A percentile compares a stretch with the other conserved stretches of the same genome.
phyloP scores from a whole-genome alignment of 1,139 yeast genomes.

The Trichomonascaceae sp. region DNA sequence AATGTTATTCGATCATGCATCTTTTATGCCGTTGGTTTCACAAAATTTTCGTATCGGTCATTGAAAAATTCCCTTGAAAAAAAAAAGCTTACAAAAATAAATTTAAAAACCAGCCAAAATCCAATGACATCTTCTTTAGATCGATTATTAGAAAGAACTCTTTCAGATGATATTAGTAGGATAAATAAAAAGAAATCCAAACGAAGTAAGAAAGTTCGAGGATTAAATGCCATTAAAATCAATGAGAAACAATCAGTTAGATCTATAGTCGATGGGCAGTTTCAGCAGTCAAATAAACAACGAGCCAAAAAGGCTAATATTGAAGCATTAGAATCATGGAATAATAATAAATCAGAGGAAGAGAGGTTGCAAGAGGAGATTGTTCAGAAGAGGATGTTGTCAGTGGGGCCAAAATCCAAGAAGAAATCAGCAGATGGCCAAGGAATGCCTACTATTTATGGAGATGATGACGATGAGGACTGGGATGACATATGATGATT shows the following conservation, averaged over 20 bases:
- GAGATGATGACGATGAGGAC: conserved; percentile 1
- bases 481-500: conserved; percentile 10
- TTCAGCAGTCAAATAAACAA: conserved; percentile 8
- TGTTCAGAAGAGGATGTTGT: conserved; percentile 11
- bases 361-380: conserved; percentile 18
- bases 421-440: conserved; percentile 2
- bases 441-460: neutral
- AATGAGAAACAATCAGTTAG: conserved; percentile 10
- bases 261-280: conserved; percentile 16
- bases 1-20: neutral
- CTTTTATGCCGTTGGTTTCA: neutral
- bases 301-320: conserved; percentile 14
- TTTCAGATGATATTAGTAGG: conserved; percentile 11
- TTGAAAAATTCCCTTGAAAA: neutral
- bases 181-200: conserved; percentile 5
- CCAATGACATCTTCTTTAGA: conserved; percentile 13
- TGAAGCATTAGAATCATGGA: conserved; percentile 17
- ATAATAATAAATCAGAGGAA: conserved; percentile 11
- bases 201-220: conserved; percentile 8
- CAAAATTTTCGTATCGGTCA: neutral
- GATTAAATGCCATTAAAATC: conserved; percentile 12
- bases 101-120: neutral
- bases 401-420: conserved; percentile 7
- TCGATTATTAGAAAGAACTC: conserved; percentile 19
- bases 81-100: neutral